Base-by-base conservation (phyloP, 2,329 filamentous ascomycete species). In the Truncatella angustata region DNA sequence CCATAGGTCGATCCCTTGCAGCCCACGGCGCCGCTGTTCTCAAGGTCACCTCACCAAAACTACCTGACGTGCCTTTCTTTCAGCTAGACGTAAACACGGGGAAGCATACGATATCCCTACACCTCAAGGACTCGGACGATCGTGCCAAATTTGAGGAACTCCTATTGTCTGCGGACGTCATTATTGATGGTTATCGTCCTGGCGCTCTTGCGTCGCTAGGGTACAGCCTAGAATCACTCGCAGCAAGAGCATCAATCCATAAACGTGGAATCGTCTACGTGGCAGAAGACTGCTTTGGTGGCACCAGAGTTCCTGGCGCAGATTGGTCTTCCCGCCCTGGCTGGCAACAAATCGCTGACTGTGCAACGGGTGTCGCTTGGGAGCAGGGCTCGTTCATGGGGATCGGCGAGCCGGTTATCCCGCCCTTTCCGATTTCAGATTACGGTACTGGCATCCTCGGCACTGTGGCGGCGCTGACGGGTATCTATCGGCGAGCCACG, bases 21-120 rank as follows among this genome's bases (percentile, higher is more conserved):
- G 87, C 89, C 56, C 86, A 90, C 63, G 88, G 88, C 2, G 88
- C 88, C 6, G 80, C 86, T 49, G 87, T 91, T 1, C 76, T 91
- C 58, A 88, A 90, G 60, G 76, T 91, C 42, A 90, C 86, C 3
- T 83, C 82, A 6, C 80, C 84, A 0, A 73, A 81, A 42, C 74
- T 91, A n/a, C 81, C 82, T 4, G 87, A 90, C 54, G 83, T 90
- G 1, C 84, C 85, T 0, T 86, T 87, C 67, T 88, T 88, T 67
- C 86, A 89, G 59, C 79, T 88, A 1, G 86, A 90, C 57, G 82
- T 85, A 11, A 90, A 89, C 63, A 82, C 85, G 62, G 87, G 87
- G 21, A 90, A 90, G 64, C 85, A 85, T 56, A 78, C 84, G 1
- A 75, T 78, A 1, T 81, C 86, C 18, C 70, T 90, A 5, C 78